Conservation (phyloP, 352 stramenopile species). For the Globisporangium paddicum region DNA sequence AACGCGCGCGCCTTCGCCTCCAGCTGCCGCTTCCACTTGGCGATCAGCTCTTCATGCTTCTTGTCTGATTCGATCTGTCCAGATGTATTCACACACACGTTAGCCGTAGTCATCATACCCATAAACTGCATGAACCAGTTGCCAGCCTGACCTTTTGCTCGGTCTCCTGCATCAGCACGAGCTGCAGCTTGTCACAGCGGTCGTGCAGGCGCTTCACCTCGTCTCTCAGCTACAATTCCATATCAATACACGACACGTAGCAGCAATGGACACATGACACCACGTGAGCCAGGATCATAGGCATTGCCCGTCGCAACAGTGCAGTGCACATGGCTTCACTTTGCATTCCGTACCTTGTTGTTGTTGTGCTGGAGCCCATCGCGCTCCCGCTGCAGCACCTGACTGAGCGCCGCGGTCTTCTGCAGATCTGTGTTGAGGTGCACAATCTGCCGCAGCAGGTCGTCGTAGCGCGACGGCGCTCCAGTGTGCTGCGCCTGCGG, state of each 20-base stretch:
- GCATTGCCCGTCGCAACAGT: neutral
- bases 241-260: too few species aligned
- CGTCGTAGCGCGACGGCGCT: conserved; percentile 50
- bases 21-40: conserved; percentile 82
- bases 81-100: neutral
- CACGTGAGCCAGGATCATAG: neutral
- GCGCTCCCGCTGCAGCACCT: conserved; percentile 72
- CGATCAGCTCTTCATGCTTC: conserved; percentile 77
- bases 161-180: conserved; percentile 75
- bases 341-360: conserved; percentile 29
- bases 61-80: conserved; percentile 62
- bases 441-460: conserved; percentile 77
- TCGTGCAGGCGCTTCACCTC: conserved; percentile 64
- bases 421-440: conserved; percentile 81
- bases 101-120: neutral
- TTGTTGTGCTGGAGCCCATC: conserved; percentile 63
- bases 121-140: neutral
- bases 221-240: conserved; percentile 42
- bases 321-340: conserved; percentile 1
- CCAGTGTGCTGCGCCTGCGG: neutral
- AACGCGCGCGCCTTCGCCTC: conserved; percentile 80
- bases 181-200: conserved; percentile 77
- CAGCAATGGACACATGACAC: too few species aligned
- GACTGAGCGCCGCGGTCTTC: conserved; percentile 76
- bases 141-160: conserved; percentile 54